Percentiles rank a stretch among this genome's conserved stretches.
Evolutionary conservation across 176 grass and related monocot genomes (phyloP).

Genomic region (Rhynchospora tenuis): DNA sequence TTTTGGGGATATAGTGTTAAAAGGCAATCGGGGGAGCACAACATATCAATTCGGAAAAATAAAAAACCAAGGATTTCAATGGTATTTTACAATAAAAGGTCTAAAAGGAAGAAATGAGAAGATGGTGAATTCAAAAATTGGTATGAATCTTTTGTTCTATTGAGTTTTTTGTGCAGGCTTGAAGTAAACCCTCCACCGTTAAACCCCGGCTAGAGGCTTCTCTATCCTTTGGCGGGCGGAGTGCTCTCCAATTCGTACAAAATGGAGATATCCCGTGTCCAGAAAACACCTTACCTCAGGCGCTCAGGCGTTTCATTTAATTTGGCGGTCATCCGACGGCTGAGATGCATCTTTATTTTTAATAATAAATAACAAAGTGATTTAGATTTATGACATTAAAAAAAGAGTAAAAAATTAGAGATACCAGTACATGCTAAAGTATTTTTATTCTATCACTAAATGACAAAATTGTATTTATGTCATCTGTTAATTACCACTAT

Average conservation of each 20-base stretch:
- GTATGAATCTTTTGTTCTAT: neutral
- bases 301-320: neutral
- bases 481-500: no score
- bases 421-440: no score
- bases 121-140: neutral
- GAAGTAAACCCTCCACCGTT: constrained; percentile 25
- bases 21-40: constrained; percentile 38
- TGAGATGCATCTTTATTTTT: neutral
- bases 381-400: no score
- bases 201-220: constrained; percentile 1
- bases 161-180: neutral
- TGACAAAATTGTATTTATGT: no score
- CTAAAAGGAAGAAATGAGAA: neutral
- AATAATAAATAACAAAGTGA: no score
- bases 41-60: constrained; percentile 35
- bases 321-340: neutral
- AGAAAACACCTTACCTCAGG: no score
- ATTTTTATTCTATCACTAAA: no score
- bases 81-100: neutral
- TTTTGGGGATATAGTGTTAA: neutral
- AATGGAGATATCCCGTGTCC: neutral
- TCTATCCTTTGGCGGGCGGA: neutral
- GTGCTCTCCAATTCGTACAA: neutral
- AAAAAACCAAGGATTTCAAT: neutral
- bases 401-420: no score